phyloP scores from a whole-genome alignment of 2,329 filamentous ascomycete species.

The Microsporum ferrugineum region DNA sequence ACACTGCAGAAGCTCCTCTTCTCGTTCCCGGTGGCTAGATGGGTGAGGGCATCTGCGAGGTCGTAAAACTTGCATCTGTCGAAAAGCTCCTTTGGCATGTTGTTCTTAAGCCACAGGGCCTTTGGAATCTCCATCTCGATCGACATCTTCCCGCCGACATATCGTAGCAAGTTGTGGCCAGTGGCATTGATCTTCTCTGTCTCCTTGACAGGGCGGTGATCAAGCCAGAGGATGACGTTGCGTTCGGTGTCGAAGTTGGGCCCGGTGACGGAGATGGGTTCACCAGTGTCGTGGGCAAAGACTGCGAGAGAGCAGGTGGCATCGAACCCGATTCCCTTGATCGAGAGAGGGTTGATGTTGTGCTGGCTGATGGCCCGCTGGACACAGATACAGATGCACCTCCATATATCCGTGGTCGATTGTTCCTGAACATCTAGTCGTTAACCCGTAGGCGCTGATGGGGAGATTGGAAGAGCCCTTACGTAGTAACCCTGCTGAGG shows the following conservation, averaged over 20 bases:
- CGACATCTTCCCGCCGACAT: slow-evolving; percentile 96
- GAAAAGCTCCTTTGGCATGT: slow-evolving; percentile 89
- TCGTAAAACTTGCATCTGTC: slow-evolving; percentile 95
- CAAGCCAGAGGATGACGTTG: slow-evolving; percentile 95
- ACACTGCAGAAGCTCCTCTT: slow-evolving; percentile 89
- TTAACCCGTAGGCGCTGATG: slow-evolving; percentile 1
- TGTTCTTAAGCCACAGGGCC: slow-evolving; percentile 94
- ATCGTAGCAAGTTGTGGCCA: slow-evolving; percentile 81
- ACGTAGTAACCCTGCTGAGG: slow-evolving; percentile 65
- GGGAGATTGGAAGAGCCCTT: slow-evolving; percentile 19
- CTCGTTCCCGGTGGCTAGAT: slow-evolving; percentile 85
- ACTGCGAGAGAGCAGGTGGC: slow-evolving; percentile 96
- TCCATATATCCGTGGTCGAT: slow-evolving; percentile 96
- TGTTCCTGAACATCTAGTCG: slow-evolving; percentile 55
- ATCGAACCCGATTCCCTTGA: slow-evolving; percentile 91
- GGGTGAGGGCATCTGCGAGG: slow-evolving; percentile 80
- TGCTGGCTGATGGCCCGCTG: slow-evolving; percentile 72
- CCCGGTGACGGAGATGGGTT: slow-evolving; percentile 81
- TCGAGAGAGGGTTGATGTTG: slow-evolving; percentile 59
- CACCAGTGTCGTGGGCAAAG: slow-evolving; percentile 77
- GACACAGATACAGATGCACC: slow-evolving; percentile 81
- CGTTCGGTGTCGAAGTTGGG: slow-evolving; percentile 80
- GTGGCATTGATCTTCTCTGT: slow-evolving; percentile 89
- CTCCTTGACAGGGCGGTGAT: slow-evolving; percentile 84
- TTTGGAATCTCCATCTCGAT: slow-evolving; percentile 99